These are phyloP conservation scores for Alternaria sp. DNA, from an alignment of 2,329 filamentous ascomycete genomes.

Conservation along the genomic window DNA sequence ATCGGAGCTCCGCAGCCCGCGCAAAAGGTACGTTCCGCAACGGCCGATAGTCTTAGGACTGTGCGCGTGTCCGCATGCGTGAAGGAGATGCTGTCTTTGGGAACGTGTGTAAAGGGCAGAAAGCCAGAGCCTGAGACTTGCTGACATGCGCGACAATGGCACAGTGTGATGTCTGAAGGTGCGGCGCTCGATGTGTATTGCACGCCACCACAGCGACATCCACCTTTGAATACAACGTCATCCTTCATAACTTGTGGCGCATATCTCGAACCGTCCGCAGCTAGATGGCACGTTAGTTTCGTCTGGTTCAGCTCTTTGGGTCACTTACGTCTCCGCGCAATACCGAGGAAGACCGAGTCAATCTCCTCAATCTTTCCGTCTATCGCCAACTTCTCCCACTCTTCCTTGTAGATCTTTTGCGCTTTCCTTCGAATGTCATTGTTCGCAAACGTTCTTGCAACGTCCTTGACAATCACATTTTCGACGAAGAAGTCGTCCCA, in stretches of 20 bases:
- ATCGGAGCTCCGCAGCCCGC: constrained; percentile 55
- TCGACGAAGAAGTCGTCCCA: constrained; percentile 47
- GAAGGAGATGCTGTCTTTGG: constrained; percentile 43
- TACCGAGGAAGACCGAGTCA: constrained; percentile 48
- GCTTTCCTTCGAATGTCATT: constrained; percentile 44
- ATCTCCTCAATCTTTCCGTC: constrained; percentile 48
- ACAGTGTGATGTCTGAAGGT: constrained; percentile 49
- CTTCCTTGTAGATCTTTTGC: constrained; percentile 41
- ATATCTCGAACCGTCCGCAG: constrained; percentile 33
- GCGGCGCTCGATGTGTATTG: constrained; percentile 48
- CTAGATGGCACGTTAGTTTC: constrained; percentile 18
- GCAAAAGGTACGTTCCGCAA: constrained; percentile 55
- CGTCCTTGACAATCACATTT: constrained; percentile 35
- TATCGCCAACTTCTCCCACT: constrained; percentile 48
- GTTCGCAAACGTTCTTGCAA: constrained; percentile 34
- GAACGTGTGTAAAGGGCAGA: constrained; percentile 52
- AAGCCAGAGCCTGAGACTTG: constrained; percentile 56
- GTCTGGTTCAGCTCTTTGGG: not conserved
- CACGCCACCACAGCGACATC: constrained; percentile 54
- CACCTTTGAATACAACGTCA: constrained; percentile 45
- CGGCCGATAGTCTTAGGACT: constrained; percentile 46
- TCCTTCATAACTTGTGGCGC: constrained; percentile 10
- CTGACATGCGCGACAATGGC: constrained; percentile 59
- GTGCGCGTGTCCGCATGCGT: constrained; percentile 37
- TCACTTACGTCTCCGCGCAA: constrained; percentile 42